These are phyloP conservation scores for Hemileia vastatrix DNA, from an alignment of 1,284 basidiomycete species.

Conservation along the genomic window DNA sequence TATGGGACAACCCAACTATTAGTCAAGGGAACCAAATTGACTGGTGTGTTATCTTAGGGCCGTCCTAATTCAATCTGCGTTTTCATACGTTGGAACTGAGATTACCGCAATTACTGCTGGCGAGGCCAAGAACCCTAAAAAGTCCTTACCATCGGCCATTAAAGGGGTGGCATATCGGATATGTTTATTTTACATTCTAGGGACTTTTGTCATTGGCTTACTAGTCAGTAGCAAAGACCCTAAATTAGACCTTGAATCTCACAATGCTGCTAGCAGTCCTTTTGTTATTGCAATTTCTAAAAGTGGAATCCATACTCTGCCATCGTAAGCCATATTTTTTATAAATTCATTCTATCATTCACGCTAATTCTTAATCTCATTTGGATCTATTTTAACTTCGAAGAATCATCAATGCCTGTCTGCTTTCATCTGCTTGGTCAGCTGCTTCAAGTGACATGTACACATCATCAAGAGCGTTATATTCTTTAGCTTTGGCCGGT, in stretches of 20 bases:
- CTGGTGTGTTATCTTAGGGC: slow-evolving; percentile 27
- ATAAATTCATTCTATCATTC: not conserved
- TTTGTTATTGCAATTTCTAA: slow-evolving; percentile 60
- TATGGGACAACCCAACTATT: too few relatives aligned
- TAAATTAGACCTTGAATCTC: slow-evolving; percentile 52
- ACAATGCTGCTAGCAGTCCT: slow-evolving; percentile 62
- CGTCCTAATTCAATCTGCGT: slow-evolving; percentile 40
- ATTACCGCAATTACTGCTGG: slow-evolving; percentile 44
- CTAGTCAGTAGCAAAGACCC: slow-evolving; percentile 61
- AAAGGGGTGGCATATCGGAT: slow-evolving; percentile 64
- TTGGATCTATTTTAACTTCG: slow-evolving; percentile 27
- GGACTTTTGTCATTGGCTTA: slow-evolving; percentile 59
- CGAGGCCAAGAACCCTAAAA: slow-evolving; percentile 45
- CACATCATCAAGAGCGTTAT: slow-evolving; percentile 55
- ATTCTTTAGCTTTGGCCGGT: slow-evolving; percentile 64
- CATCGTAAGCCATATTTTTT: slow-evolving; percentile 2
- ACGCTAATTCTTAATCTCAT: not conserved
- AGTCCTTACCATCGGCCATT: slow-evolving; percentile 33
- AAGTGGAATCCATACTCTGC: slow-evolving; percentile 9
- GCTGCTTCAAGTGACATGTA: slow-evolving; percentile 76
- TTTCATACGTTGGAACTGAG: slow-evolving; percentile 45
- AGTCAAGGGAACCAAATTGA: too few relatives aligned
- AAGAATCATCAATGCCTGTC: slow-evolving; percentile 65
- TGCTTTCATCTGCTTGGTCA: slow-evolving; percentile 76
- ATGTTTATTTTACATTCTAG: slow-evolving; percentile 44